phyloP scores from a whole-genome alignment of 345 rosid genomes.

The Noccaea caerulescens region DNA sequence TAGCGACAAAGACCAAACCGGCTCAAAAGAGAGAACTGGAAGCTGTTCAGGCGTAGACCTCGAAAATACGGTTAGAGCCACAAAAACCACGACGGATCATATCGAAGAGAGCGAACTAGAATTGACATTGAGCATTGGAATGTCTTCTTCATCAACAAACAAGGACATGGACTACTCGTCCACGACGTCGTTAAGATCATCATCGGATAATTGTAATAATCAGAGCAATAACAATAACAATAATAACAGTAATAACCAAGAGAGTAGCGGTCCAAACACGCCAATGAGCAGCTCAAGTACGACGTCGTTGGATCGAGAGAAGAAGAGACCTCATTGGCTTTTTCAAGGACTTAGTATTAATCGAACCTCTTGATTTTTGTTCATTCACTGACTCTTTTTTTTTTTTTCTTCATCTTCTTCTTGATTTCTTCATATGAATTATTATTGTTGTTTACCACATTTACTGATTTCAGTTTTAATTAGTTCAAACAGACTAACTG shows the following conservation, averaged over 20 bases:
- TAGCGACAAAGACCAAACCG: constrained; percentile 39
- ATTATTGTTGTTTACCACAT: not conserved
- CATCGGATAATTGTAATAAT: constrained; percentile 47
- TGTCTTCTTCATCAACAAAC: constrained; percentile 43
- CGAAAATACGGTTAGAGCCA: constrained; percentile 48
- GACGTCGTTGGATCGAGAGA: constrained; percentile 63
- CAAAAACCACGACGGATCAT: constrained; percentile 44
- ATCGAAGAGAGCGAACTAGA: constrained; percentile 62
- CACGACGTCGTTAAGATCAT: constrained; percentile 44
- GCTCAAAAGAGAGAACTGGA: constrained; percentile 58
- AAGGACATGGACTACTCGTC: constrained; percentile 44
- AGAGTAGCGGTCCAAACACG: constrained; percentile 54
- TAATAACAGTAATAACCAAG: constrained; percentile 39
- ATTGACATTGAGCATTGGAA: constrained; percentile 73
- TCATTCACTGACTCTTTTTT: constrained; percentile 39
- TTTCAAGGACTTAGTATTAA: constrained; percentile 63
- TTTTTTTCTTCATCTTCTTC: constrained; percentile 10
- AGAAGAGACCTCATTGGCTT: constrained; percentile 73
- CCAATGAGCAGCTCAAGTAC: constrained; percentile 63
- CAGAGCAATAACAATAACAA: constrained; percentile 32
- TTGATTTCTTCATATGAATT: constrained; percentile 12
- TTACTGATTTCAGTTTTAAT: constrained; percentile 13
- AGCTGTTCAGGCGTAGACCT: constrained; percentile 60
- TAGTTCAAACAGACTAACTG: not conserved
- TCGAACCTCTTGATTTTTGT: constrained; percentile 50